Evolutionary conservation across 371 early-diverging fungal species (phyloP).

Genomic region (Synchytrium microbalum): DNA sequence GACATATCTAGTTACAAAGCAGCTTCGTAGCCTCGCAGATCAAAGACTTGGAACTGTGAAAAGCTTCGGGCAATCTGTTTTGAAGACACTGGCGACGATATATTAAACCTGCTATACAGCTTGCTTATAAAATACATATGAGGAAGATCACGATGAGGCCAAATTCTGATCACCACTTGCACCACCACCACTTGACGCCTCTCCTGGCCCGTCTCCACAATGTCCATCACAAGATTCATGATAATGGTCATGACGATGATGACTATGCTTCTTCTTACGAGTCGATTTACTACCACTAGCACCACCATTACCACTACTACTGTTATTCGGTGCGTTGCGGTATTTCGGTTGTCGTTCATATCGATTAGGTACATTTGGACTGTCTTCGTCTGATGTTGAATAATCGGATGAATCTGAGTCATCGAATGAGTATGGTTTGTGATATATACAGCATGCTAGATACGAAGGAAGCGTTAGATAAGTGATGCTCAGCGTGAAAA

Average conservation of each 20-base stretch:
- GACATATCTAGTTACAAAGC: too few relatives aligned
- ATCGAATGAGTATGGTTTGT: conserved; percentile 61
- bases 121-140: too few relatives aligned
- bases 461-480: neutral
- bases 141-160: too few relatives aligned
- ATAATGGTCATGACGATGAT: conserved; percentile 8
- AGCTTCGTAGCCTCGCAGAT: too few relatives aligned
- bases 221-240: conserved; percentile 5
- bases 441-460: conserved; percentile 82
- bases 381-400: conserved; percentile 28
- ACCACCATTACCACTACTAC: too few relatives aligned
- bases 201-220: neutral
- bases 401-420: conserved; percentile 46
- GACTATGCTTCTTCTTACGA: neutral
- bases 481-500: neutral
- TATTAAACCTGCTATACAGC: too few relatives aligned
- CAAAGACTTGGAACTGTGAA: too few relatives aligned
- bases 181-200: neutral
- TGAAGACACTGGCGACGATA: too few relatives aligned
- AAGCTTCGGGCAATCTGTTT: too few relatives aligned
- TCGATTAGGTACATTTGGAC: conserved; percentile 20
- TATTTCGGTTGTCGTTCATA: conserved; percentile 23
- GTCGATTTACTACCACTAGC: conserved; percentile 5
- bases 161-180: too few relatives aligned
- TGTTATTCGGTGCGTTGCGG: neutral